Conservation (phyloP, 139 green algal species). For the Asterochloris sp. region DNA sequence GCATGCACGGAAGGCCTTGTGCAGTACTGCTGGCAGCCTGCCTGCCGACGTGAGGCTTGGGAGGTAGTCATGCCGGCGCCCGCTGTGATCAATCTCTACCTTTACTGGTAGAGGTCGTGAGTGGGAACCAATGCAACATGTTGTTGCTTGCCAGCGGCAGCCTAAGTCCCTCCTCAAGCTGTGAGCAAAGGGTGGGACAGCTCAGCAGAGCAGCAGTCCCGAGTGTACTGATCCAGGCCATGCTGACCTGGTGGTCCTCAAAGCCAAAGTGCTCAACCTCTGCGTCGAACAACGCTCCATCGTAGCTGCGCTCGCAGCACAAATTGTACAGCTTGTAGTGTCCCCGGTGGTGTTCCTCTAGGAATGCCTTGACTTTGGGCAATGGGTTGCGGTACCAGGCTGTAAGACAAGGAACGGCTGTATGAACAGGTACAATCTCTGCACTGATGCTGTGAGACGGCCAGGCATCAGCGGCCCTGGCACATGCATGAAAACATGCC, state of each 20-base stretch:
- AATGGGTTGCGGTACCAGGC: conserved; percentile 61
- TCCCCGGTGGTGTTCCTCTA: conserved; percentile 39
- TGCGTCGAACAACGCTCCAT: conserved; percentile 24
- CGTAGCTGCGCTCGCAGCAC: conserved; percentile 57
- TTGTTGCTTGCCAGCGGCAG: background rate
- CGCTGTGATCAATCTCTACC: background rate
- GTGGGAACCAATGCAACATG: background rate
- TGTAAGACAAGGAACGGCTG: conserved; percentile 7
- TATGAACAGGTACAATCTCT: too few relatives aligned
- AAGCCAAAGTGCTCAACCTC: conserved; percentile 48
- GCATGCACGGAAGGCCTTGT: too few relatives aligned
- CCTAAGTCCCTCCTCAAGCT: background rate
- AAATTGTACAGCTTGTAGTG: conserved; percentile 66
- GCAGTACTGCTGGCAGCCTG: too few relatives aligned
- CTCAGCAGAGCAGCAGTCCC: background rate
- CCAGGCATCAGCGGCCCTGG: too few relatives aligned
- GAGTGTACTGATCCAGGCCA: background rate
- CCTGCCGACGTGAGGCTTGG: too few relatives aligned
- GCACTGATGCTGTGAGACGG: too few relatives aligned
- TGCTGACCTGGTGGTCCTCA: conserved; percentile 62
- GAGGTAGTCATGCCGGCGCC: background rate
- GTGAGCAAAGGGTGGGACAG: background rate
- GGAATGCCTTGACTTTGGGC: conserved; percentile 36
- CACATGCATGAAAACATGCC: background rate
- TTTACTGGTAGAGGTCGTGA: background rate